Evolutionary conservation across 345 rosid genomes (phyloP), one percentile per base, ranked within the genome.

Genomic region (Eucalyptus regnans): DNA sequence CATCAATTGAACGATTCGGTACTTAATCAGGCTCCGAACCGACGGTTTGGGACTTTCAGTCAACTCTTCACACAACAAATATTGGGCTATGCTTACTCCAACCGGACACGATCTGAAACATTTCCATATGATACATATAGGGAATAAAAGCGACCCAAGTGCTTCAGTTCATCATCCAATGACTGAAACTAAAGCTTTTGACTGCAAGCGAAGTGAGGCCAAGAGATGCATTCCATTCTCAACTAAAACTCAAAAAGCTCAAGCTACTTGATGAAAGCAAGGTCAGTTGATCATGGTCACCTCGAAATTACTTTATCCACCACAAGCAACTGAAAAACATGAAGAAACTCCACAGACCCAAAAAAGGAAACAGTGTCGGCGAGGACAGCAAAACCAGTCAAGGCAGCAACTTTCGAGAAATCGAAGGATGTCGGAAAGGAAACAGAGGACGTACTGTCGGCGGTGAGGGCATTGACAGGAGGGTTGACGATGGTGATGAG

Each of bases 381-480:
- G 79, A 66, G 79, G 16, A 66, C 79, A 6, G 25, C 10, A 71
- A 33, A 9, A 3, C 25, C 81, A 71, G 22, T 71, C 44, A 3
- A 8, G 80, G 80, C 44, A 33, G 37, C 44, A 33, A 33, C 80
- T 16, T 68, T 68, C 44, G 37, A 49, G 86, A 88, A 50, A 50
- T 25, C 14, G 12, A 14, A 49, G 50, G 13, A 84, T 49, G 43
- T n/a, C 8, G 18, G 81, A 23, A 56, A 86, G 12, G 76, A 44
- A 71, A 33, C 81, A 71, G 81, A 71, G 81, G 81, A 71, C 41
- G 48, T 93, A 97, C 99, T 97, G 89, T 97, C 98, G 14, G 91
- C 91, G 6, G 98, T 95, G 50, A 97, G 99, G 71, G 99, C 93
- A 92, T 97, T 97, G 90, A 97, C 97, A 13, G 99, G 98, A 90